Evolutionary conservation across 441 rosid species (phyloP).

Genomic region (Gossypium lobatum): DNA sequence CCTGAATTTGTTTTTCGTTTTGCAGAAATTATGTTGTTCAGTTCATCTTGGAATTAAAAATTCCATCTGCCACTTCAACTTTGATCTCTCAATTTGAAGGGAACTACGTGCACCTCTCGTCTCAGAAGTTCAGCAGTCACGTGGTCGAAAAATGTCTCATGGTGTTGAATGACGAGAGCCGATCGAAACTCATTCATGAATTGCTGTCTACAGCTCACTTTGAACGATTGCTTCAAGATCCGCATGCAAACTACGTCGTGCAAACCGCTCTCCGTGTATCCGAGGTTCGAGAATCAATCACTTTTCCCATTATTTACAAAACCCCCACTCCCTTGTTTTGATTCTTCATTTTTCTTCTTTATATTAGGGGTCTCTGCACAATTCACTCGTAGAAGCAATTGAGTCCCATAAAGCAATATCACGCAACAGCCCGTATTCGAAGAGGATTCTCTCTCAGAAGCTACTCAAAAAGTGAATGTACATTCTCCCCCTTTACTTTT

Average conservation of each 20-base stretch:
- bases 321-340: not conserved
- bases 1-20: conserved; percentile 1
- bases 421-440: conserved; percentile 28
- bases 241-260: conserved; percentile 52
- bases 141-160: conserved; percentile 51
- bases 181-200: conserved; percentile 37
- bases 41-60: conserved; percentile 38
- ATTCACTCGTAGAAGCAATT: conserved; percentile 22
- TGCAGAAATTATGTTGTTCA: conserved; percentile 61
- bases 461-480: conserved; percentile 25
- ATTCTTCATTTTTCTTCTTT: not conserved
- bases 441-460: conserved; percentile 31
- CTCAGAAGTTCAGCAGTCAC: conserved; percentile 56
- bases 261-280: conserved; percentile 41
- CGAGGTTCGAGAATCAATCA: conserved; percentile 25
- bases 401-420: conserved; percentile 22
- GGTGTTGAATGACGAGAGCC: conserved; percentile 25
- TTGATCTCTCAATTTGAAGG: conserved; percentile 33
- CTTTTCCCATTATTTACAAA: not conserved
- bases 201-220: conserved; percentile 35
- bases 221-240: conserved; percentile 48
- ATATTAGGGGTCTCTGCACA: conserved; percentile 25
- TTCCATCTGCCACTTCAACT: conserved; percentile 25
- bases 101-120: conserved; percentile 42
- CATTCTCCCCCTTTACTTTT: conserved; percentile 4